A percentile compares a stretch with the other conserved stretches of the same genome.
Evolutionary conservation across 129 eudicot species (phyloP).

Genomic region (Erigeron canadensis): DNA sequence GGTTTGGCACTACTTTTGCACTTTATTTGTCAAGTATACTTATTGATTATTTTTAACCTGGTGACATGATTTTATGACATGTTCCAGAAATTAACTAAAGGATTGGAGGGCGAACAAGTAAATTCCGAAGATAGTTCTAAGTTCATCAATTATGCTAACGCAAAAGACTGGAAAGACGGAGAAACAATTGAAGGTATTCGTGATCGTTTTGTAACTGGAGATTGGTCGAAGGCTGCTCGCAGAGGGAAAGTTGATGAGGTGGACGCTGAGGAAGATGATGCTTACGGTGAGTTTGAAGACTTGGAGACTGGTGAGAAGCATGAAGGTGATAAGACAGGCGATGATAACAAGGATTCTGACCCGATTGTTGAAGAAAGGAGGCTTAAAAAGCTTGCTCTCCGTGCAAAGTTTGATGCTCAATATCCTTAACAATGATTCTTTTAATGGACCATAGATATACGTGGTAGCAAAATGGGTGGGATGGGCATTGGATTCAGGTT

Average conservation of each 20-base stretch:
- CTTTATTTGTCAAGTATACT: not conserved
- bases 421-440: slow-evolving; percentile 53
- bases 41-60: slow-evolving; percentile 16
- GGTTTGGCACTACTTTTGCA: slow-evolving; percentile 44
- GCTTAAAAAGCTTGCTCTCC: slow-evolving; percentile 90
- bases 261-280: slow-evolving; percentile 47
- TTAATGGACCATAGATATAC: not conserved
- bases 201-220: slow-evolving; percentile 93
- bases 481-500: not conserved
- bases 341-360: slow-evolving; percentile 35
- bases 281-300: slow-evolving; percentile 83
- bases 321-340: slow-evolving; percentile 31
- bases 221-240: slow-evolving; percentile 85
- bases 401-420: slow-evolving; percentile 90
- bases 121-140: slow-evolving; percentile 74
- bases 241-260: slow-evolving; percentile 47
- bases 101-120: slow-evolving; percentile 38
- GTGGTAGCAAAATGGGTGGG: not conserved
- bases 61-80: slow-evolving; percentile 8
- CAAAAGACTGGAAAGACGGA: slow-evolving; percentile 58
- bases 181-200: slow-evolving; percentile 63
- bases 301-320: slow-evolving; percentile 80
- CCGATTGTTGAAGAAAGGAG: slow-evolving; percentile 55
- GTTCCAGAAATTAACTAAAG: slow-evolving; percentile 47
- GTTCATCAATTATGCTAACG: slow-evolving; percentile 38